A percentile compares a stretch with the other conserved stretches of the same genome.
phyloP scores from a whole-genome alignment of 1,284 basidiomycete species.

The Singerocomus rubriflavus region DNA sequence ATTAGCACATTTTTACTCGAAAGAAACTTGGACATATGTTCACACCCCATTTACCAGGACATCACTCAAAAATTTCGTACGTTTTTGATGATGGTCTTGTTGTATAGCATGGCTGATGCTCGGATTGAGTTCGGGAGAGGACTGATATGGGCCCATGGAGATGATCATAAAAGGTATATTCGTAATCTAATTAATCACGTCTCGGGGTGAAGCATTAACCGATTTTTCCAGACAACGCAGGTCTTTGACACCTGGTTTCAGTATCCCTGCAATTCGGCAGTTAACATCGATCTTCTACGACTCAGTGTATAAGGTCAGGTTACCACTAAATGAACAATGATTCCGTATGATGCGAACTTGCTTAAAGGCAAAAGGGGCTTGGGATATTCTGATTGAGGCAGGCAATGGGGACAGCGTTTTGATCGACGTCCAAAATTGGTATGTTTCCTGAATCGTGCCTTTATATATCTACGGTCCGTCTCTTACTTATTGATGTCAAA shows the following conservation, averaged over 20 bases:
- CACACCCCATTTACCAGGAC: conserved; percentile 36
- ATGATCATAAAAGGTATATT: conserved; percentile 14
- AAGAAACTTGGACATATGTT: conserved; percentile 48
- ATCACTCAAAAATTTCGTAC: conserved; percentile 34
- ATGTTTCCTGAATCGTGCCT: too few species aligned
- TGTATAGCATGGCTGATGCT: too few species aligned
- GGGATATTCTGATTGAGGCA: conserved; percentile 47
- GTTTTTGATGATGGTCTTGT: background rate
- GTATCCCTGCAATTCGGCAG: conserved; percentile 5
- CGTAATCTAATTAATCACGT: too few species aligned
- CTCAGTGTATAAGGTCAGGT: conserved; percentile 46
- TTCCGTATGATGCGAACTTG: background rate
- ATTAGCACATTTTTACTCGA: conserved; percentile 48
- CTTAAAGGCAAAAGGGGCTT: conserved; percentile 40
- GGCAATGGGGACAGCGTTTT: conserved; percentile 27
- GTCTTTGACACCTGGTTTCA: conserved; percentile 6
- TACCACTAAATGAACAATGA: background rate
- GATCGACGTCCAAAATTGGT: conserved; percentile 48
- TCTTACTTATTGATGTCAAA: conserved; percentile 6
- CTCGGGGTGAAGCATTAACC: background rate
- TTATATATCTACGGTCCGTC: too few species aligned
- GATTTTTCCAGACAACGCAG: conserved; percentile 36
- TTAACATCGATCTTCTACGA: conserved; percentile 11
- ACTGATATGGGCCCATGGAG: conserved; percentile 14
- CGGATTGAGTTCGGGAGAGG: background rate